phyloP scores from a whole-genome alignment of 2,329 filamentous ascomycete species.

The Macroventuria anomochaeta region DNA sequence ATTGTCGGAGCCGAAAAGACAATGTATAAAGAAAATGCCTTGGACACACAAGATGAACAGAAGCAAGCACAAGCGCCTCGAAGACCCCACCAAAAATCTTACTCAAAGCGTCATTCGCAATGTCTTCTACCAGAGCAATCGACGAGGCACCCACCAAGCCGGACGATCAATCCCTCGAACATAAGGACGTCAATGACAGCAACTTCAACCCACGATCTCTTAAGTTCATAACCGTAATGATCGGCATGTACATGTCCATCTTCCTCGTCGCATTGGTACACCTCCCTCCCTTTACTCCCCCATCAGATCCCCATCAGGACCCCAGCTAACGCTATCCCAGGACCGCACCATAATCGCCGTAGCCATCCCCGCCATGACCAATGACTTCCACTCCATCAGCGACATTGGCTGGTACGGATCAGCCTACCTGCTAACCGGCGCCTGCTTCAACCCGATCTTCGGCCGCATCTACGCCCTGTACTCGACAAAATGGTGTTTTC shows the following conservation, averaged over 20 bases:
- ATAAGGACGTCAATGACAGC: too few relatives aligned
- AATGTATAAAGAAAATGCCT: not conserved
- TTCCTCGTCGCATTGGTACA: constrained; percentile 35
- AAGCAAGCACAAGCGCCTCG: not conserved
- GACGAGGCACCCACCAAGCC: too few relatives aligned
- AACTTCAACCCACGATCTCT: constrained; percentile 36
- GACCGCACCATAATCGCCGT: constrained; percentile 32
- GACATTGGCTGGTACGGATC: constrained; percentile 42
- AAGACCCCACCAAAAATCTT: too few relatives aligned
- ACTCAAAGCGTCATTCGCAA: not conserved
- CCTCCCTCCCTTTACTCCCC: not conserved
- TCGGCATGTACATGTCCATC: constrained; percentile 34
- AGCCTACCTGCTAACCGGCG: constrained; percentile 54
- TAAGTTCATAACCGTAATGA: constrained; percentile 31
- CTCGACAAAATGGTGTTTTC: constrained; percentile 47
- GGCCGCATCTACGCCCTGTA: constrained; percentile 58
- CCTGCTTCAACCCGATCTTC: constrained; percentile 55
- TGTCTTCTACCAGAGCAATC: not conserved
- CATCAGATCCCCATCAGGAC: not conserved
- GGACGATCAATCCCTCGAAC: too few relatives aligned
- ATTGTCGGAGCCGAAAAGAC: constrained; percentile 1
- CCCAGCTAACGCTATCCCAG: not conserved
- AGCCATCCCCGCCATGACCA: constrained; percentile 37
- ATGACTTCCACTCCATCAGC: constrained; percentile 33
- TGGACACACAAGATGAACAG: not conserved